Evolutionary conservation across 2,329 filamentous ascomycete species (phyloP), one percentile per base, ranked within the genome.

Genomic region (Beauveria sp.): DNA sequence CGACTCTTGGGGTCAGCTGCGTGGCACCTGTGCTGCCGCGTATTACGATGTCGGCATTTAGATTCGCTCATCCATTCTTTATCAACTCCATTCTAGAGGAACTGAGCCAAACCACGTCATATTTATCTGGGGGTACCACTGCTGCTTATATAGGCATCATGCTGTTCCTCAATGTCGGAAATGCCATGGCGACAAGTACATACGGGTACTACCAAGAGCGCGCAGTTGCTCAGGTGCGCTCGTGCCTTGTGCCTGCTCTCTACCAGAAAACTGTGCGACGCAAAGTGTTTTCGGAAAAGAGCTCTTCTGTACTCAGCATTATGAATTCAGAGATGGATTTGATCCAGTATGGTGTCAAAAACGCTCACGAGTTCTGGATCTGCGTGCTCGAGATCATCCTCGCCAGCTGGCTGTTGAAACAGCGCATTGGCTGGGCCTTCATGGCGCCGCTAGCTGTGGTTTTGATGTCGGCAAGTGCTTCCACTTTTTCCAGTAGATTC

Each of bases 281-380:
- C 38, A 60, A 31, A 22, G 38, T 51, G 12, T 60, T 52, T 18
- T 60, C 57, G 26, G 48, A 50, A 6, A 34, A 52, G 3, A 60
- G 40, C 40, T 51, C 38, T 5, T 20, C 57, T n/a, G 57, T 51
- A 6, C 48, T 60, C 12, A 52, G 46, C 22, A 42, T 60, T 34
- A 60, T 60, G 57, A 46, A 60, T 26, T 52, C 48, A 14, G 57
- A 60, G 38, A 51, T 60, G 46, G 53, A 60, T 40, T 18, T 60
- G 46, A 45, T 60, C n/a, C 57, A 60, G 38, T 51, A 34, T 6
- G 57, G 57, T 10, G 5, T 38, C 16, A 51, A 46, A 6, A 51
- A 8, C 18, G 26, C 72, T 0, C 73, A 75, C 62, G 72, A 75
- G 40, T 69, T 73, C 20, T 75, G 73, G 73, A 69, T 70, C 4